phyloP scores from a whole-genome alignment of 176 grass and related monocot genomes.

The maize (Zea mays) region DNA sequence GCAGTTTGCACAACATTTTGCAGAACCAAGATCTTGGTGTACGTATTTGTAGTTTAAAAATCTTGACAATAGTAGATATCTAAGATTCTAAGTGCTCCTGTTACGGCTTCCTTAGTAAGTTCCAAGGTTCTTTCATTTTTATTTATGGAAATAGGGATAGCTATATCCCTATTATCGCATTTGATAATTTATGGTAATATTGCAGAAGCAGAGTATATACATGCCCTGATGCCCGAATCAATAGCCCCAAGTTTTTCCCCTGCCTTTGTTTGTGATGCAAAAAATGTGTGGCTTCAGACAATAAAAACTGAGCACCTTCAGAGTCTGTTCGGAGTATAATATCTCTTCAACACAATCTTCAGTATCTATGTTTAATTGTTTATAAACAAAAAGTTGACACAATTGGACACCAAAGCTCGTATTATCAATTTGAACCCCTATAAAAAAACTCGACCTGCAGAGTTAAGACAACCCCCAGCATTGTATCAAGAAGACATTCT shows the following conservation, averaged over 20 bases:
- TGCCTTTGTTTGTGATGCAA: constrained; percentile 2
- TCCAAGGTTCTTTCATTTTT: neutral
- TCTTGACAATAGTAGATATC: neutral
- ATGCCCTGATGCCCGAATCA: neutral
- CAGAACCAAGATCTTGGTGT: constrained; percentile 3
- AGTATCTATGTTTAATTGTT: constrained; percentile 6
- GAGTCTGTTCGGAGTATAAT: neutral
- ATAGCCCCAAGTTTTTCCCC: neutral
- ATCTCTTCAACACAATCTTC: neutral
- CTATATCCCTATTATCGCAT: neutral
- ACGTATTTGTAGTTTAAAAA: constrained; percentile 11
- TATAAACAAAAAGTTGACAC: neutral
- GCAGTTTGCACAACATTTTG: neutral
- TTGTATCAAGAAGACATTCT: too few species aligned
- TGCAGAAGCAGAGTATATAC: neutral
- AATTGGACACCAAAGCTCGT: neutral
- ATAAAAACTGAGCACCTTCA: neutral
- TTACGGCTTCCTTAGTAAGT: neutral
- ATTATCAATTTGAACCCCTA: constrained; percentile 18
- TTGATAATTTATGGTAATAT: neutral
- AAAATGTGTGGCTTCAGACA: neutral
- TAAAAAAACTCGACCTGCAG: neutral
- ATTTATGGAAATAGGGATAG: neutral
- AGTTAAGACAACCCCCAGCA: too few species aligned
- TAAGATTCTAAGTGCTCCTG: neutral